Evolutionary conservation across 495 filamentous ascomycete genomes (phyloP).

Genomic region (Cercophora samala): DNA sequence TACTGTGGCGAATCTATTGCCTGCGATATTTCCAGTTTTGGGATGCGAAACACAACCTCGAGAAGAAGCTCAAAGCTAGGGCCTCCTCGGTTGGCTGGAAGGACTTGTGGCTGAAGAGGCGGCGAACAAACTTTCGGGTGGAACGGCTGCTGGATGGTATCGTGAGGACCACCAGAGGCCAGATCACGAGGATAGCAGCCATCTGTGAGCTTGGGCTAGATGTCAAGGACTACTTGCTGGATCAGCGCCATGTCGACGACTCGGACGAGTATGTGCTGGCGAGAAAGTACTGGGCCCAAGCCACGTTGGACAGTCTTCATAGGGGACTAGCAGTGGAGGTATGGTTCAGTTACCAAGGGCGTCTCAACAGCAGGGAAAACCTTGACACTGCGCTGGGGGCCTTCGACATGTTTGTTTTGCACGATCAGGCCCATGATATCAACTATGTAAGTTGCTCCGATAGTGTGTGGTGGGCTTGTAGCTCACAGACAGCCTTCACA

Average conservation of each 20-base stretch:
- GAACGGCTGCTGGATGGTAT: slow-evolving; percentile 63
- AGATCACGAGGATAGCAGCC: slow-evolving; percentile 63
- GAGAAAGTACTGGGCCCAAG: slow-evolving; percentile 72
- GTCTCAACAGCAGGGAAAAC: slow-evolving; percentile 22
- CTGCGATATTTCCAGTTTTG: slow-evolving; percentile 63
- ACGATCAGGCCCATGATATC: slow-evolving; percentile 65
- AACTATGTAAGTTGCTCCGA: slow-evolving; percentile 57
- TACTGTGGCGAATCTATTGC: slow-evolving; percentile 81
- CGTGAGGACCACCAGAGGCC: slow-evolving; percentile 61
- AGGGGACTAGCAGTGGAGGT: slow-evolving; percentile 71
- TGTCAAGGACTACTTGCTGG: slow-evolving; percentile 78
- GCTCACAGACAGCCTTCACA: slow-evolving; percentile 26
- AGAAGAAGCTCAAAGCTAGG: slow-evolving; percentile 46
- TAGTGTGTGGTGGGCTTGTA: neutral
- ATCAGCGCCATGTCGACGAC: slow-evolving; percentile 57
- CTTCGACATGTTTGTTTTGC: slow-evolving; percentile 84
- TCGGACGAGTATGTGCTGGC: slow-evolving; percentile 72
- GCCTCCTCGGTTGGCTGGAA: slow-evolving; percentile 74
- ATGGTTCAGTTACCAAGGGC: slow-evolving; percentile 57
- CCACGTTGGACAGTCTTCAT: slow-evolving; percentile 74
- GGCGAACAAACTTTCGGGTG: slow-evolving; percentile 52
- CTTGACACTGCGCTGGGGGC: slow-evolving; percentile 74
- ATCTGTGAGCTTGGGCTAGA: slow-evolving; percentile 77
- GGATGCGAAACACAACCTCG: slow-evolving; percentile 63
- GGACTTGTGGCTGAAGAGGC: slow-evolving; percentile 60